Evolutionary conservation across 768 basidiomycete genomes (phyloP), one percentile per base, ranked within the genome.

Genomic region (Pilatotrama ljubarskyi): DNA sequence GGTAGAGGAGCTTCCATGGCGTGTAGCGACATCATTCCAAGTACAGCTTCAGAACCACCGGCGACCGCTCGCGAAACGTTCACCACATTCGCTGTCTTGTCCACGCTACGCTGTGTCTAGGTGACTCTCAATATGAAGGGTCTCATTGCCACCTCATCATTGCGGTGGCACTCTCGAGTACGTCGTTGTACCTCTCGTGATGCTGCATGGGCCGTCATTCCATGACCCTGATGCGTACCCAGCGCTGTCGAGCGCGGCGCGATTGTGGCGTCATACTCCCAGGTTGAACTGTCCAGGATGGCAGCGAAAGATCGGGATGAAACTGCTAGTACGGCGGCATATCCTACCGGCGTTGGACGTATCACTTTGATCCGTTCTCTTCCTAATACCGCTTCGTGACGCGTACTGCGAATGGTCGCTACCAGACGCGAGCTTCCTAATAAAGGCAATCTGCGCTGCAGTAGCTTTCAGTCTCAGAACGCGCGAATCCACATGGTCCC

Each of bases 1-100:
- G 37, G 10, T 2, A 40, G 20, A 26, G 7, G 18, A 24, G 9
- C 25, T 24, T 32, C 24, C 14, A 29, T 17, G 17, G 41, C 20
- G 20, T 22, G 14, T 32, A 32, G 14, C 32, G 13, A 41, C 52
- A 54, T 54, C 52, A 44, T 54, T 54, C 52, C 52, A 18, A 54
- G 42, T 29, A 54, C 52, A 18, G 5, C 41, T 24, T 15, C 29
- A 35, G 26, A 54, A 54, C 29, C 18, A 25, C 42, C n/a, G n/a
- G n/a, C n/a, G n/a, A n/a, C n/a, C 32, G 15, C 52, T 32, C 11
- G 17, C 17, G 43, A 40, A 42, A 26, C 26, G 24, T 22, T 22
- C n/a, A 50, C 35, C 41, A 15, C 18, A 4, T 32, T 43, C 7
- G 9, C 8, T 3, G 14, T 43, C 29, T 15, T 18, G 25, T 20